A percentile compares a stretch with the other conserved stretches of the same genome.
Evolutionary conservation across 73 alveolate genomes (phyloP).

Genomic region (Stentor roeselii): DNA sequence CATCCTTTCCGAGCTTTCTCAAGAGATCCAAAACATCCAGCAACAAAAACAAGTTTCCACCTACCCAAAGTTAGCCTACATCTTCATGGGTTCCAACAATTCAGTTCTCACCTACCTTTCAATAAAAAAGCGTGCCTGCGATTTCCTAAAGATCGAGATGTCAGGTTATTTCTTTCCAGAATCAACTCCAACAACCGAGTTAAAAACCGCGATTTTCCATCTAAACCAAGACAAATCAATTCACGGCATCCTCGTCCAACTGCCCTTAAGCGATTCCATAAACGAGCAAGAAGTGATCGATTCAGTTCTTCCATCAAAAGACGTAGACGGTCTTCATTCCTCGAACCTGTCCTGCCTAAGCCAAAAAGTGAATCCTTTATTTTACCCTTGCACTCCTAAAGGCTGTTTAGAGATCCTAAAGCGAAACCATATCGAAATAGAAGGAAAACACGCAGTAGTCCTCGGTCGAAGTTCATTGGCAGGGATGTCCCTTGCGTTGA

Average conservation of each 20-base stretch:
- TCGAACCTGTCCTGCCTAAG: slow-evolving; percentile 50
- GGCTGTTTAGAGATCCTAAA: slow-evolving; percentile 40
- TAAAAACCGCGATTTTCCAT: slow-evolving; percentile 43
- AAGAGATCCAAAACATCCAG: background rate
- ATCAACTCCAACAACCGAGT: slow-evolving; percentile 47
- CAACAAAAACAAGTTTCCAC: background rate
- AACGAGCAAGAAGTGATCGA: slow-evolving; percentile 42
- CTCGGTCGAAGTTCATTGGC: slow-evolving; percentile 62
- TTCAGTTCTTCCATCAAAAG: slow-evolving; percentile 63
- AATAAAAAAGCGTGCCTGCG: slow-evolving; percentile 68
- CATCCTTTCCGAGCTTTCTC: background rate
- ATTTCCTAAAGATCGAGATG: slow-evolving; percentile 53
- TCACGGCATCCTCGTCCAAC: slow-evolving; percentile 52
- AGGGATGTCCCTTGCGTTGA: slow-evolving; percentile 69
- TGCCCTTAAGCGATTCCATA: slow-evolving; percentile 46
- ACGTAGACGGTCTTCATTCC: slow-evolving; percentile 81
- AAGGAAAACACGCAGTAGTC: slow-evolving; percentile 58
- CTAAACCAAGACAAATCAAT: slow-evolving; percentile 55
- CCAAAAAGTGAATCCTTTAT: background rate
- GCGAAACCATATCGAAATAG: slow-evolving; percentile 26
- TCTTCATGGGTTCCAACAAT: slow-evolving; percentile 2
- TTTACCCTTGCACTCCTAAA: slow-evolving; percentile 40
- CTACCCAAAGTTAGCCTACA: background rate
- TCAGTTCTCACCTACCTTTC: slow-evolving; percentile 33
- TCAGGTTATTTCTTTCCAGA: slow-evolving; percentile 38